Conservation (phyloP, 75 land plant species). For the Selaginella tamariscina region DNA sequence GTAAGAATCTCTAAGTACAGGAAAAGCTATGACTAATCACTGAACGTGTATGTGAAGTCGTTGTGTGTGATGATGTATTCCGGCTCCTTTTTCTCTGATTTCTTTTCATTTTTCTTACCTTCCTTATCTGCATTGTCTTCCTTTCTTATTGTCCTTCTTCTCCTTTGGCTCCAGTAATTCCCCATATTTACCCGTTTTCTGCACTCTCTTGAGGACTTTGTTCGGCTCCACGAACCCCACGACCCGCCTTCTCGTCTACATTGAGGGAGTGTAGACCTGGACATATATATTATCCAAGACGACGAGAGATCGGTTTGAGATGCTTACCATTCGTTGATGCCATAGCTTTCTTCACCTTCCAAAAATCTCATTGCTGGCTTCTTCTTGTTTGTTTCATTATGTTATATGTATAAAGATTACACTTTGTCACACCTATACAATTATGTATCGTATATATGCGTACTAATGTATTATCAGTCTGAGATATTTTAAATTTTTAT, state of each 20-base stretch:
- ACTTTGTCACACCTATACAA: too few species aligned
- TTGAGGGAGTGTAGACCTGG: neutral
- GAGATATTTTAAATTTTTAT: too few species aligned
- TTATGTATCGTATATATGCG: too few species aligned
- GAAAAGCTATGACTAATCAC: too few species aligned
- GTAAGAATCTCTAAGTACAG: too few species aligned
- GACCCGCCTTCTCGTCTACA: neutral
- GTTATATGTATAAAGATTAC: too few species aligned
- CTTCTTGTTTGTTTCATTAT: too few species aligned
- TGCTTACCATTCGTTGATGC: neutral
- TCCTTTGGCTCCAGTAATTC: neutral
- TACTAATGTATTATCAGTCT: too few species aligned
- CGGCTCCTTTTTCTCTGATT: neutral
- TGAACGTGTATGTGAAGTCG: neutral
- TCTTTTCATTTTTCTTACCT: neutral
- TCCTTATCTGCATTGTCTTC: too few species aligned
- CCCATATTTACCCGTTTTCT: slow-evolving; percentile 6
- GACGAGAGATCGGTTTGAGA: neutral
- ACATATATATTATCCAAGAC: neutral
- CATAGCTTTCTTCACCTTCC: neutral
- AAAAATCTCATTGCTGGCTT: too few species aligned
- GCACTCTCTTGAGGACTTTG: slow-evolving; percentile 12
- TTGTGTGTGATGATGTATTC: neutral
- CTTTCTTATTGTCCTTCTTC: neutral
- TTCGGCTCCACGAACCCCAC: slow-evolving; percentile 5